phyloP scores from a whole-genome alignment of 2,329 filamentous ascomycete genomes.

The Diplodia sapinea region DNA sequence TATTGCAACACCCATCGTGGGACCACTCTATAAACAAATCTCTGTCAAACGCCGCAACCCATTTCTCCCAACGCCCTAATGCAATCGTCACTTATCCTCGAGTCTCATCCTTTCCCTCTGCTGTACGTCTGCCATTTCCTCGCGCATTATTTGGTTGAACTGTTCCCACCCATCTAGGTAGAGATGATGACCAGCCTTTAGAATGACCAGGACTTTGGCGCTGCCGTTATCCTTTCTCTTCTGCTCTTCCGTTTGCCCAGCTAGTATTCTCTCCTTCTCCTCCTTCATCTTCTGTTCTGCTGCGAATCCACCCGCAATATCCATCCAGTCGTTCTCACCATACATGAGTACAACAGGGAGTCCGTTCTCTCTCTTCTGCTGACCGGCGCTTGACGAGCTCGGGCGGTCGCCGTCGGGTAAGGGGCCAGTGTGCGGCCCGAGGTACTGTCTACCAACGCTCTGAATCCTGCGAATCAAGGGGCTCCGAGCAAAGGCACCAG shows the following conservation, averaged over 20 bases:
- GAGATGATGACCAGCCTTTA: constrained; percentile 72
- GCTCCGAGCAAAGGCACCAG: constrained; percentile 87
- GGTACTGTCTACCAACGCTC: constrained; percentile 76
- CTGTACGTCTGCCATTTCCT: constrained; percentile 70
- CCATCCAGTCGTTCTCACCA: constrained; percentile 99
- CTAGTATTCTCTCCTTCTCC: constrained; percentile 67
- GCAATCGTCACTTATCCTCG: constrained; percentile 24
- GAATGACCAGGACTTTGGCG: constrained; percentile 80
- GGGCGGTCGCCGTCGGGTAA: constrained; percentile 35
- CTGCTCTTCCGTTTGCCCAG: constrained; percentile 66
- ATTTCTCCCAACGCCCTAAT: not conserved
- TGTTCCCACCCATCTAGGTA: constrained; percentile 74
- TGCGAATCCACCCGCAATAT: constrained; percentile 81
- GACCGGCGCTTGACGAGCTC: constrained; percentile 37
- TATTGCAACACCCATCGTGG: not conserved
- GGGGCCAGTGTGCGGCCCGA: constrained; percentile 41
- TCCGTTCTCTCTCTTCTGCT: constrained; percentile 63
- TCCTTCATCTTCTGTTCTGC: constrained; percentile 79
- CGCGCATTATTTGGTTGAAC: constrained; percentile 69
- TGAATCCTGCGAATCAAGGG: constrained; percentile 88
- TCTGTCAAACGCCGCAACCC: not conserved
- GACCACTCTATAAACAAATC: constrained; percentile 4
- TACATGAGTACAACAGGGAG: constrained; percentile 93
- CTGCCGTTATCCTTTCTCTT: constrained; percentile 74
- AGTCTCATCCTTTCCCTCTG: constrained; percentile 41